Base-by-base conservation (phyloP, 2,329 filamentous ascomycete genomes). In the Xylariales sp. region DNA sequence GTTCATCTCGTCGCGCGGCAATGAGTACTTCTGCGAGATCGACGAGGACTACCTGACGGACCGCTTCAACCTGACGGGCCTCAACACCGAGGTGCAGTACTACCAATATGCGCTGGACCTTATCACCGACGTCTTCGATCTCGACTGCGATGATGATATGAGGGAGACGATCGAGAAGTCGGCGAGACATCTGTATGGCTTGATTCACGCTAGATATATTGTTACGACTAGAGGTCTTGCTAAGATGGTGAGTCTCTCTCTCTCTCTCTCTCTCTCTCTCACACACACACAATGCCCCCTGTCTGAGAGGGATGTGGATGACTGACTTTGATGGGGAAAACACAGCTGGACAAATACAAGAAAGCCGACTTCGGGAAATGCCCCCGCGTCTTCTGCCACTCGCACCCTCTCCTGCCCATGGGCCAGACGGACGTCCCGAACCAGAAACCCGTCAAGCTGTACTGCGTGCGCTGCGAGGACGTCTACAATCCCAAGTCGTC, bases 21-120 rank as follows among this genome's bases (percentile, higher is more conserved):
- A 98, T 68, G 93, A 98, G 64, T 98, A 98, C 69, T 98, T 97
- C 59, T 98, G 93, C 78, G 93, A 98, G 63, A 97, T 98, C 57
- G 93, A 98, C 66, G 93, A 98, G 64, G 93, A 98, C 58, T 98
- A 98, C 66, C 77, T 98, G 34, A 97, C 90, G 38, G 93, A 98
- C 64, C 84, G 93, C 38, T 98, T 98, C 78, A 98, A 98, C 68
- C 74, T 98, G 47, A 98, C 93, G 1, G 93, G 93, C 27, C 78
- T 98, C 38, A 96, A 97, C 68, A 91, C 88, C 25, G 93, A 98
- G 63, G 93, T 98, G 11, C 88, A 95, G 59, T 96, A 97, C 72
- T 98, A 98, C 59, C 93, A 98, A 66, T 96, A 98, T 78, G 93
- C 93, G 12, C 78, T 98, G 33, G 93, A 98, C 61, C 80, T 98